These are phyloP conservation scores for Prototheca cutis DNA, from an alignment of 163 green algal species.

Conservation along the genomic window DNA sequence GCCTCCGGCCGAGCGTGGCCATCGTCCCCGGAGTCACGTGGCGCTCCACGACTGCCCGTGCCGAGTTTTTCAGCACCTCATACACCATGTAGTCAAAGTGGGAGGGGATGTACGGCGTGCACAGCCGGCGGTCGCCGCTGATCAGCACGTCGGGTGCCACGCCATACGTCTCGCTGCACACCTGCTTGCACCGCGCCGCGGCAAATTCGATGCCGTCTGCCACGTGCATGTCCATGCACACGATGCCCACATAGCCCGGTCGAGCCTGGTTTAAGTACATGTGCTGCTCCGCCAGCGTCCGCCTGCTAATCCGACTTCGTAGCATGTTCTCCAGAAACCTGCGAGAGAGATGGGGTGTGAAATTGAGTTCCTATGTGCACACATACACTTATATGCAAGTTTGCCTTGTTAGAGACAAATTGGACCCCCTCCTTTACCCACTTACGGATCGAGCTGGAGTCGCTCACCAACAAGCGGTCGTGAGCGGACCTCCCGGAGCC, in stretches of 20 bases:
- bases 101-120: constrained; percentile 73
- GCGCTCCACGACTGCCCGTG: constrained; percentile 34
- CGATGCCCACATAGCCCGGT: constrained; percentile 38
- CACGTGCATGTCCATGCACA: constrained; percentile 57
- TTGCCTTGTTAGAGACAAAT: no score
- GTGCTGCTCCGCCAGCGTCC: constrained; percentile 86
- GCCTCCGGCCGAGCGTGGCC: background rate
- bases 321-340: constrained; percentile 84
- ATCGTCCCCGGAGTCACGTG: constrained; percentile 1
- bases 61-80: constrained; percentile 81
- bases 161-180: constrained; percentile 75
- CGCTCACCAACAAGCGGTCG: constrained; percentile 60
- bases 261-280: constrained; percentile 32
- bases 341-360: no score
- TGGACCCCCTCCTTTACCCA: constrained; percentile 9
- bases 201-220: constrained; percentile 58
- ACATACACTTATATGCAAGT: no score
- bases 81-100: constrained; percentile 79
- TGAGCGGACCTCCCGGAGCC: constrained; percentile 61
- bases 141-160: constrained; percentile 54
- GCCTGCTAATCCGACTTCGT: constrained; percentile 60
- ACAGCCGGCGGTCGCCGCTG: constrained; percentile 36
- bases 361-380: no score
- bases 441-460: constrained; percentile 70
- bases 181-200: constrained; percentile 48